These are phyloP conservation scores for Phanerochaete sordida DNA, from an alignment of 768 basidiomycete genomes.

Conservation along the genomic window DNA sequence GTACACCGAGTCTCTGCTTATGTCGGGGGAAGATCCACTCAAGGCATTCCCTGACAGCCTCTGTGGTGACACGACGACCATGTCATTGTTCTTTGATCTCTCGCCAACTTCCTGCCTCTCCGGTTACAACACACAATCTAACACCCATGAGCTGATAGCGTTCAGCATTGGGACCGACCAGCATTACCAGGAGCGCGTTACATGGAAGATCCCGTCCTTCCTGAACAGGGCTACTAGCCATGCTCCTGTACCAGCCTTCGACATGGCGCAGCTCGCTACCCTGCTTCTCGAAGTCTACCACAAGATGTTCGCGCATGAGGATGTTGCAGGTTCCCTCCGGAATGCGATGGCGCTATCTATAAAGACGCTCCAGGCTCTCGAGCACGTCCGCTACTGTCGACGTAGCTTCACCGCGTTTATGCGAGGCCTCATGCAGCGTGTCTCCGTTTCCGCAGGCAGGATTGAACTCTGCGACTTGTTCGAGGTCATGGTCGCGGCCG, in stretches of 20 bases:
- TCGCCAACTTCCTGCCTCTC: conserved; percentile 37
- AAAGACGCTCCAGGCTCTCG: neutral
- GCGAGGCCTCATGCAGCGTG: conserved; percentile 30
- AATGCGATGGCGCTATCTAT: conserved; percentile 24
- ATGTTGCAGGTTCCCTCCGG: conserved; percentile 21
- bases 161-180: neutral
- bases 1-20: conserved; percentile 17
- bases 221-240: neutral
- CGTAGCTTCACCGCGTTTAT: conserved; percentile 46
- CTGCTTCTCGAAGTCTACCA: conserved; percentile 42
- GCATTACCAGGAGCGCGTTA: conserved; percentile 35
- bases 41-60: conserved; percentile 30
- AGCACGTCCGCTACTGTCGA: conserved; percentile 41
- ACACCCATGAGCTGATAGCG: conserved; percentile 35
- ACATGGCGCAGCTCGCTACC: conserved; percentile 31
- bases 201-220: conserved; percentile 33
- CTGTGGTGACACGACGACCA: conserved; percentile 37
- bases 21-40: conserved; percentile 23
- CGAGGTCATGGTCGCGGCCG: conserved; percentile 23
- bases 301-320: conserved; percentile 33
- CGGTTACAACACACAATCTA: conserved; percentile 37
- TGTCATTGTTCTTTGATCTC: conserved; percentile 40
- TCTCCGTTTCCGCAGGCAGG: conserved; percentile 40
- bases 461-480: conserved; percentile 32
- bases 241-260: conserved; percentile 20